phyloP scores from a whole-genome alignment of 1,284 basidiomycete species.

The Xerocomus minutiporus region DNA sequence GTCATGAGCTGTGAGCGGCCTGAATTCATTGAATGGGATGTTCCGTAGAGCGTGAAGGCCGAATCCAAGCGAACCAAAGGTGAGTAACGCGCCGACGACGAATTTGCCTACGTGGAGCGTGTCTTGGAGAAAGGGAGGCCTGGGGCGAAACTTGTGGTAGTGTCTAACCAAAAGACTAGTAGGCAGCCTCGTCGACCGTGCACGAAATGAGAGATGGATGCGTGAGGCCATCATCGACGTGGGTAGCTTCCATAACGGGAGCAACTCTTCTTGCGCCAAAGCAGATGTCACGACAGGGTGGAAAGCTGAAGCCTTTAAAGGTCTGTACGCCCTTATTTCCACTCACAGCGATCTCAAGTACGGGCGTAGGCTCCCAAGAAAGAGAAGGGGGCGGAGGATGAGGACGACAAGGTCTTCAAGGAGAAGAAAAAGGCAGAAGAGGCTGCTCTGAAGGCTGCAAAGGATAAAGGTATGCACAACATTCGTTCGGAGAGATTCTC shows the following conservation, averaged over 20 bases:
- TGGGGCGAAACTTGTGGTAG: not conserved
- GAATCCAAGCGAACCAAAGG: conserved; percentile 18
- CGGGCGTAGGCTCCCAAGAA: conserved; percentile 67
- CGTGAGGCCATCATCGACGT: not conserved
- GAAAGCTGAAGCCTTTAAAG: conserved; percentile 77
- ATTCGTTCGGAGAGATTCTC: not conserved
- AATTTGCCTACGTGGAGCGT: conserved; percentile 8
- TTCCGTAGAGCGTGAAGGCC: conserved; percentile 17
- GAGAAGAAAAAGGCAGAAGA: conserved; percentile 69
- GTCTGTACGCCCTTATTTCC: conserved; percentile 25
- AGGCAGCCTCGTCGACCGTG: not conserved
- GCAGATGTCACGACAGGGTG: conserved; percentile 71
- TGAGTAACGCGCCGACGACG: conserved; percentile 18
- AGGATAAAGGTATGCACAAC: conserved; percentile 55
- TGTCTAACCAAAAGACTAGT: not conserved
- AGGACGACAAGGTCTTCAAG: conserved; percentile 69
- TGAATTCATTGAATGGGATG: conserved; percentile 1
- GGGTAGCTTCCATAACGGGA: not conserved
- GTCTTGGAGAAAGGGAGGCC: not conserved
- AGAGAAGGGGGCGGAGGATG: conserved; percentile 65
- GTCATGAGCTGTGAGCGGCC: not conserved
- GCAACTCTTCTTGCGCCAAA: not conserved
- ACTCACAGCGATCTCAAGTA: not conserved
- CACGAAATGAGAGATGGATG: not conserved
- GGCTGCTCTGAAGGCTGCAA: conserved; percentile 62